A percentile compares a stretch with the other conserved stretches of the same genome.
phyloP scores from a whole-genome alignment of 2,329 filamentous ascomycete genomes.

The Emmonsiellopsis sp. region DNA sequence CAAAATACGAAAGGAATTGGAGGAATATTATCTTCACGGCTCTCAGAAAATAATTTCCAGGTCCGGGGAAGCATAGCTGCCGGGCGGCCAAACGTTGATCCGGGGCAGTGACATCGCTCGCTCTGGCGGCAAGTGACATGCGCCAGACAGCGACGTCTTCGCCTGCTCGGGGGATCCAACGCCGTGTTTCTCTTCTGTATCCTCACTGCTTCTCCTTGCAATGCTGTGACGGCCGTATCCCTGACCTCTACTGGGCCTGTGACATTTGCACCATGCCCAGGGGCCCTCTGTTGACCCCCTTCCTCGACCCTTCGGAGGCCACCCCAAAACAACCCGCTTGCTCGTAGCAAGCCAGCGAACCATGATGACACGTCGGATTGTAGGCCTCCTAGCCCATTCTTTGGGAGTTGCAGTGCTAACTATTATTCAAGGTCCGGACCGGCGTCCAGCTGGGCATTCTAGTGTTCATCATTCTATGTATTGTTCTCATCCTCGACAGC shows the following conservation, averaged over 20 bases:
- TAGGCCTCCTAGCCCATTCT: constrained; percentile 15
- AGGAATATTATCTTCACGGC: background rate
- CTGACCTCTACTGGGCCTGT: background rate
- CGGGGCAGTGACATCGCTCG: background rate
- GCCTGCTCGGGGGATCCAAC: too few relatives aligned
- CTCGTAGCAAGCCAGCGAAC: constrained; percentile 2
- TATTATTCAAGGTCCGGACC: constrained; percentile 44
- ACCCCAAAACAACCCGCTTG: background rate
- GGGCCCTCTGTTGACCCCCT: constrained; percentile 5
- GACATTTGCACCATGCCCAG: constrained; percentile 7
- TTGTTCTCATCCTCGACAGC: constrained; percentile 76
- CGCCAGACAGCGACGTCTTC: background rate
- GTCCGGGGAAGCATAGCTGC: background rate
- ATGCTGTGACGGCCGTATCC: background rate
- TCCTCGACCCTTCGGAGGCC: constrained; percentile 9
- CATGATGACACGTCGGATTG: constrained; percentile 36
- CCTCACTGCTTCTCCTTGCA: background rate
- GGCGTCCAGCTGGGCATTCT: constrained; percentile 65
- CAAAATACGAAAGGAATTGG: background rate
- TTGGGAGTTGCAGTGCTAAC: constrained; percentile 1
- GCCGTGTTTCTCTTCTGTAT: background rate
- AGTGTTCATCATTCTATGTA: constrained; percentile 55
- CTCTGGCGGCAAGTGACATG: background rate
- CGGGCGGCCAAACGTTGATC: background rate
- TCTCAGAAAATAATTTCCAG: background rate